Evolutionary conservation across 179 eudicot genomes (phyloP), one percentile per base, ranked within the genome.

Genomic region (Gypsophila paniculata): DNA sequence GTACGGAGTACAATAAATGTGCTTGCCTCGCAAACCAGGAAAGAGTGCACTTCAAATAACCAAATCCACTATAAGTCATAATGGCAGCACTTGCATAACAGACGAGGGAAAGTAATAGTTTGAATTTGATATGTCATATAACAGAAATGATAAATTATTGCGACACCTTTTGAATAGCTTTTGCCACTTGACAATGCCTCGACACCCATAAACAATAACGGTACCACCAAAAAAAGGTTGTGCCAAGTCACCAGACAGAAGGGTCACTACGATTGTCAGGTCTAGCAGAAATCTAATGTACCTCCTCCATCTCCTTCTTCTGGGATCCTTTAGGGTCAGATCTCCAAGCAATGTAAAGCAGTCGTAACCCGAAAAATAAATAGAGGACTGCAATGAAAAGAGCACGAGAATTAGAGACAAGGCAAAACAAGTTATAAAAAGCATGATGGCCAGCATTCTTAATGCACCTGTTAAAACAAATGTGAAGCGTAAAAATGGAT

Each of bases 331-430:
- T 92, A 44, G 99, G 76, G 74, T 85, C 91, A 67, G 96, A 86
- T 76, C 87, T 92, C 99, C 99, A 95, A 49, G 99, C 99, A 85
- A 95, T 95, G 74, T 95, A 95, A 36, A 95, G 96, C 54, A 95
- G 82, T 53, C 99, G 95, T 75, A 90, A 70, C 63, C 98, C 99
- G 73, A 95, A 95, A 78, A 92, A 95, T 57, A 75, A 73, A 82
- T 92, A 92, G 53, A 95, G 99, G 66, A 88, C 99, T 95, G 90
- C 87, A 89, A 53, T 25, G 72, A 21, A 73, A 29, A 73, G 39
- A 62, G 72, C 18, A 72, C 29, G 22, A 44, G 32, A 36, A 65
- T 60, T 73, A 12, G 51, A 65, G 39, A 57, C 39, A 34, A 36
- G 12, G 38, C 21, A 58, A n/a, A 39, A 21, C 8, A 19, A 71